Base-by-base conservation (phyloP, 75 land plant genomes). In the Pseudotsuga menziesii region DNA sequence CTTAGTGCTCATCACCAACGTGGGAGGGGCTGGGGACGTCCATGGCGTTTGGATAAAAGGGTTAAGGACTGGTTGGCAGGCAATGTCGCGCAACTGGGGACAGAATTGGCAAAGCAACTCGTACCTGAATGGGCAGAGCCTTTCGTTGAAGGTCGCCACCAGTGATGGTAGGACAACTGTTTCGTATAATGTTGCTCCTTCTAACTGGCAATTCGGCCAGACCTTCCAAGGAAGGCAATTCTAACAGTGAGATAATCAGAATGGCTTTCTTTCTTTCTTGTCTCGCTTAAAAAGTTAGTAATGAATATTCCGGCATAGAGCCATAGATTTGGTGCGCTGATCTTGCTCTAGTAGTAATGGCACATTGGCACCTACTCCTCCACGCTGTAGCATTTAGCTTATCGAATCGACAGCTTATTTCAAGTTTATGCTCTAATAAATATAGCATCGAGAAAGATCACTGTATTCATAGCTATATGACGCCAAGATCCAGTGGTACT, bases 61-160 rank as follows among this genome's bases (percentile, higher is more conserved):
- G 0, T 55, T 57, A 19, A 58, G 48, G 48, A 61, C 77, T 22
- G 56, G 76, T 8, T 83, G 85, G 85, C n/a, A 48, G 23, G 26
- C 84, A 22, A 82, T 83, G 85, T 56, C 57, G 5, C 78, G 85
- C 2, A 82, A 82, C 55, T 83, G 85, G 85, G 85, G 85, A 14
- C 79, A 76, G 22, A 58, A 74, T 22, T 83, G 78, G 85, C 64
- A 75, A 12, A 29, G 57, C 64, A 52, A 25, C 27, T 56, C 5
- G 6, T 26, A 25, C 23, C 55, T 83, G 15, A 2, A 23, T 6
- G 79, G 85, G 4, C 80, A 77, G 26, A 27, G 57, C 2, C 61
- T 83, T 3, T 75, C 85, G 0, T 83, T 83, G 17, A 16, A 29
- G 19, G 85, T 81, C 55, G 76, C 79, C 61, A 75, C 85, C 48